Percentiles rank a stretch among this genome's conserved stretches.
Evolutionary conservation across 441 rosid species (phyloP).

Genomic region (Mallotus repandus): DNA sequence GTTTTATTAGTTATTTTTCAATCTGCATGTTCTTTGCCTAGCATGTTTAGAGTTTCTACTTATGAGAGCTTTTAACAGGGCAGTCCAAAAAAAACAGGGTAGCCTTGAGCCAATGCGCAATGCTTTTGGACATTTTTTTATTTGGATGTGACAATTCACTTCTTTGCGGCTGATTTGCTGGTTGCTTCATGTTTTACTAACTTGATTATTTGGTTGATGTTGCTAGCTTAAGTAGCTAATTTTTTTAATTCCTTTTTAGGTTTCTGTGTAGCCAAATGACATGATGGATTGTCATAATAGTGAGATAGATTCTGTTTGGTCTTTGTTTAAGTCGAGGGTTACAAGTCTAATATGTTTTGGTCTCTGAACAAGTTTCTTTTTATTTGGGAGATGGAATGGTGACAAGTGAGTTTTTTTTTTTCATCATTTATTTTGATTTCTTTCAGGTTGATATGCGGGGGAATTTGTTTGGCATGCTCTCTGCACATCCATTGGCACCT

Average conservation of each 20-base stretch:
- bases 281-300: neutral
- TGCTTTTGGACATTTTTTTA: neutral
- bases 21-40: neutral
- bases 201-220: neutral
- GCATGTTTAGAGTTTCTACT: neutral
- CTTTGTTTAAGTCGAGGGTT: neutral
- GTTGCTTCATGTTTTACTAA: neutral
- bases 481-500: constrained; percentile 79
- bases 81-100: no score
- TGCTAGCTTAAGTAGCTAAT: neutral
- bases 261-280: neutral
- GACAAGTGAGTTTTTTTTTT: neutral
- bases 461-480: constrained; percentile 70
- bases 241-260: neutral
- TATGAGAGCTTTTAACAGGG: no score
- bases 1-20: neutral
- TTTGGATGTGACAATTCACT: neutral
- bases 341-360: no score
- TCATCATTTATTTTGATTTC: constrained; percentile 13
- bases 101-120: no score
- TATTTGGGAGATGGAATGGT: neutral
- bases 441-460: constrained; percentile 83
- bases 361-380: neutral
- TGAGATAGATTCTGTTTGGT: neutral
- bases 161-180: neutral